Evolutionary conservation across 306 rosid species (phyloP).

Genomic region (Cajanus cajan): DNA sequence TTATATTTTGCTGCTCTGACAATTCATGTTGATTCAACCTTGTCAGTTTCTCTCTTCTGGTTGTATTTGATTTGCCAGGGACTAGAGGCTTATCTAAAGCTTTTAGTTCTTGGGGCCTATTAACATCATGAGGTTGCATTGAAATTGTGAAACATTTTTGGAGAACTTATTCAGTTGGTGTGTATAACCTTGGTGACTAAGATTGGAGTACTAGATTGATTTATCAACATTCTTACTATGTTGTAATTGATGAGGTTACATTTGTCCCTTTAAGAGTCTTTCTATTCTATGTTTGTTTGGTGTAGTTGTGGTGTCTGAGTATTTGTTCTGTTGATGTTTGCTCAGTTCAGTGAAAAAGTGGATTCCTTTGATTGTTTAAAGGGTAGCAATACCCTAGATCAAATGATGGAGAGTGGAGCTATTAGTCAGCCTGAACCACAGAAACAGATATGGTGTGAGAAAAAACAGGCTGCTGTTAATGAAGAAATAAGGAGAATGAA

Average conservation of each 20-base stretch:
- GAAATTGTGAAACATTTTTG: not conserved
- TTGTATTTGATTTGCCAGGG: not conserved
- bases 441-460: constrained; percentile 48
- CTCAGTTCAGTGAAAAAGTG: constrained; percentile 14
- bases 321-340: constrained; percentile 23
- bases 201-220: not conserved
- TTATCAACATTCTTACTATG: not conserved
- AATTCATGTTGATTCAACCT: not conserved
- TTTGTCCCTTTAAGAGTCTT: not conserved
- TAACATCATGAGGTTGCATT: not conserved
- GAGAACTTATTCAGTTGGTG: not conserved
- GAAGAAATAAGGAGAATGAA: constrained; percentile 60
- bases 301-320: not conserved
- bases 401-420: constrained; percentile 43
- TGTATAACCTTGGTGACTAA: not conserved
- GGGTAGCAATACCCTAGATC: constrained; percentile 34
- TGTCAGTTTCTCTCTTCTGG: not conserved
- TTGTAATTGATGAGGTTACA: not conserved
- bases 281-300: constrained; percentile 1
- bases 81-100: not conserved
- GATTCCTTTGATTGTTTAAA: constrained; percentile 23
- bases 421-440: constrained; percentile 37
- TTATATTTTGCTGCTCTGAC: not conserved
- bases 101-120: not conserved
- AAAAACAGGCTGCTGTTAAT: constrained; percentile 56